phyloP scores from a whole-genome alignment of 768 basidiomycete genomes.

The Lanmaoa pseudosensibilis region DNA sequence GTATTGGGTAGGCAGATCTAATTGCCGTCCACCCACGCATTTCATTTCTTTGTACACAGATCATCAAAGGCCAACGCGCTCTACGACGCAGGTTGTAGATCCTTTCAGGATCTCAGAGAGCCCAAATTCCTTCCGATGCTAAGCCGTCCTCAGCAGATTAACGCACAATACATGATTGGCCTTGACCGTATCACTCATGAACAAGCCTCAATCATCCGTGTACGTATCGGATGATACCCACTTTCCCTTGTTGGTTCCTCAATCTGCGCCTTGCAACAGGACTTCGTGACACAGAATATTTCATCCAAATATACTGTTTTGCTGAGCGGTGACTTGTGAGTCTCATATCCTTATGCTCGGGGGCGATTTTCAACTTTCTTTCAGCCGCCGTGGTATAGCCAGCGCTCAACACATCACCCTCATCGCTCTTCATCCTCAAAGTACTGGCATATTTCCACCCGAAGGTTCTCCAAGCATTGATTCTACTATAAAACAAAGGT shows the following conservation, averaged over 20 bases:
- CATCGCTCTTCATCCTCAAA: conserved; percentile 19
- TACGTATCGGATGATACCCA: conserved; percentile 27
- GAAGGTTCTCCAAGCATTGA: conserved; percentile 15
- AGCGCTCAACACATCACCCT: conserved; percentile 17
- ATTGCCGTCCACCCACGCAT: background rate
- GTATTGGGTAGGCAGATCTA: conserved; percentile 46
- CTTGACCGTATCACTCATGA: conserved; percentile 37
- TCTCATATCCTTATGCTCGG: background rate
- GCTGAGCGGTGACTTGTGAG: conserved; percentile 61
- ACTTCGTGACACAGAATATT: conserved; percentile 48
- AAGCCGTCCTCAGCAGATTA: conserved; percentile 37
- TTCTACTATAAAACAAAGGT: conserved; percentile 11
- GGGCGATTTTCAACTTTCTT: background rate
- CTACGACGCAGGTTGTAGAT: conserved; percentile 49
- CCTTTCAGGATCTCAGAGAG: conserved; percentile 41
- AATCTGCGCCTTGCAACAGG: conserved; percentile 32
- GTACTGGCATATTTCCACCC: conserved; percentile 14
- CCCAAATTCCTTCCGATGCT: conserved; percentile 42
- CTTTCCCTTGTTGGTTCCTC: background rate
- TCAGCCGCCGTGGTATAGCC: conserved; percentile 45
- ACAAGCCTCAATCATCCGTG: conserved; percentile 48
- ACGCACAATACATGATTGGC: conserved; percentile 42
- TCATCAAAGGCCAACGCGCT: conserved; percentile 41
- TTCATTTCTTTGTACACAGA: conserved; percentile 10
- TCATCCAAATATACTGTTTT: conserved; percentile 49